Percentiles rank a stretch among this genome's conserved stretches.
phyloP scores from a whole-genome alignment of 371 early-diverging fungal species.

The Mucor piriformis region DNA sequence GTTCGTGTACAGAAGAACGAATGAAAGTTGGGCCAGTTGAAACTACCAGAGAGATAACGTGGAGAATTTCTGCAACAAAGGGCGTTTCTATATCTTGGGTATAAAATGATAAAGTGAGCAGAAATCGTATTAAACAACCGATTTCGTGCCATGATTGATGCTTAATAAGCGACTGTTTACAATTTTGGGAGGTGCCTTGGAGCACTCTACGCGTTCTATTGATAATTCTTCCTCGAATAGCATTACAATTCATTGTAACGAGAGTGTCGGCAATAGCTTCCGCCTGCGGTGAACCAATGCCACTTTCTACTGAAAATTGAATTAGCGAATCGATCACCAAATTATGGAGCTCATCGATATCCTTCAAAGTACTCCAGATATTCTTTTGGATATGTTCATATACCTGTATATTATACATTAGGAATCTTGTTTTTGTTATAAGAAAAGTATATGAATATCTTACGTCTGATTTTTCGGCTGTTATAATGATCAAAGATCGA shows the following conservation, averaged over 20 bases:
- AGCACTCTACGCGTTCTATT: constrained; percentile 73
- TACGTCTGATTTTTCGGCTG: constrained; percentile 71
- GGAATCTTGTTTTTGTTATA: not conserved
- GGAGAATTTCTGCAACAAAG: constrained; percentile 83
- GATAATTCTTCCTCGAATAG: constrained; percentile 77
- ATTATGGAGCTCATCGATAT: constrained; percentile 77
- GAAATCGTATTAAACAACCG: constrained; percentile 78
- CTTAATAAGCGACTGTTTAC: constrained; percentile 63
- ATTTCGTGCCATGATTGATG: constrained; percentile 88
- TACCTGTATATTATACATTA: constrained; percentile 37
- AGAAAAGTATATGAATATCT: constrained; percentile 1
- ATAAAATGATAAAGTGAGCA: constrained; percentile 85
- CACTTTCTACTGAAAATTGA: constrained; percentile 75
- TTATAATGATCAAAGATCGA: constrained; percentile 73
- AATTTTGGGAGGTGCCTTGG: constrained; percentile 64
- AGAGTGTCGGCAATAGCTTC: constrained; percentile 83
- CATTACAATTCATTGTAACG: constrained; percentile 74
- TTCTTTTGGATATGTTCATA: constrained; percentile 77
- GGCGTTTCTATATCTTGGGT: constrained; percentile 67
- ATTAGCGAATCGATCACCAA: constrained; percentile 76
- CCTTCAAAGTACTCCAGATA: constrained; percentile 77
- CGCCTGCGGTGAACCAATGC: constrained; percentile 74
- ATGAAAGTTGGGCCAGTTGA: constrained; percentile 82
- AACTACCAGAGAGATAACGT: constrained; percentile 76
- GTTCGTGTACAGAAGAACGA: constrained; percentile 83